These are phyloP conservation scores for Luzula sylvatica DNA, from an alignment of 176 grass and related monocot species.

Conservation along the genomic window DNA sequence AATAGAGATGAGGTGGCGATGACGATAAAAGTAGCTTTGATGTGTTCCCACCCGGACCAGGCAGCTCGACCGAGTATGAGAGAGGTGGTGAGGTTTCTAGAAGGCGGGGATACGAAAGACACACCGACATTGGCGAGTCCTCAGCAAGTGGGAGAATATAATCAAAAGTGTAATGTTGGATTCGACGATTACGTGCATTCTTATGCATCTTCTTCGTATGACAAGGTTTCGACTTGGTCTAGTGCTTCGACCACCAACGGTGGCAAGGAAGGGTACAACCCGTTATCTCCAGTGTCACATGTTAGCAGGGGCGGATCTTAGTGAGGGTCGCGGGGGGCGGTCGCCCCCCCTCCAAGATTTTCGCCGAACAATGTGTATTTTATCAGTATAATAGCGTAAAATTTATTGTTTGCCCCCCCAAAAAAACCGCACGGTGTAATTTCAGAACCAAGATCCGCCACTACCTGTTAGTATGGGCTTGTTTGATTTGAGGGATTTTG, in stretches of 20 bases:
- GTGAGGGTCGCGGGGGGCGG: no score
- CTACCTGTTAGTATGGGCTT: no score
- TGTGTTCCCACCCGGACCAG: conserved; percentile 15
- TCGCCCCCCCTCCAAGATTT: no score
- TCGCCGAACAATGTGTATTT: no score
- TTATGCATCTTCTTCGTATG: conserved; percentile 15
- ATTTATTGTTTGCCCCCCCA: no score
- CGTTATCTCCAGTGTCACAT: neutral
- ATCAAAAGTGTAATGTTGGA: conserved; percentile 9
- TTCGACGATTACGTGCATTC: neutral
- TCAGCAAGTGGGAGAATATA: conserved; percentile 8
- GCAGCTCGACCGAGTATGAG: conserved; percentile 8
- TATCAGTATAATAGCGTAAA: no score
- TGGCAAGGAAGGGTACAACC: conserved; percentile 2
- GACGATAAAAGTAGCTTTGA: conserved; percentile 10
- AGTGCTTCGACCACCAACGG: neutral
- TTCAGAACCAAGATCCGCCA: no score
- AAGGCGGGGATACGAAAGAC: neutral
- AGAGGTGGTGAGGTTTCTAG: conserved; percentile 15
- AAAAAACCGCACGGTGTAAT: no score
- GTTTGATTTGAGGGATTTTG: no score
- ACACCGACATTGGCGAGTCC: conserved; percentile 10
- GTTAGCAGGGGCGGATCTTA: neutral
- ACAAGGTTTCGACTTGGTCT: conserved; percentile 17
- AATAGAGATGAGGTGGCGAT: conserved; percentile 12